Percentiles rank a stretch among this genome's conserved stretches.
Conservation (phyloP, 768 basidiomycete species). For the Goffeauzyma gilvescens region DNA sequence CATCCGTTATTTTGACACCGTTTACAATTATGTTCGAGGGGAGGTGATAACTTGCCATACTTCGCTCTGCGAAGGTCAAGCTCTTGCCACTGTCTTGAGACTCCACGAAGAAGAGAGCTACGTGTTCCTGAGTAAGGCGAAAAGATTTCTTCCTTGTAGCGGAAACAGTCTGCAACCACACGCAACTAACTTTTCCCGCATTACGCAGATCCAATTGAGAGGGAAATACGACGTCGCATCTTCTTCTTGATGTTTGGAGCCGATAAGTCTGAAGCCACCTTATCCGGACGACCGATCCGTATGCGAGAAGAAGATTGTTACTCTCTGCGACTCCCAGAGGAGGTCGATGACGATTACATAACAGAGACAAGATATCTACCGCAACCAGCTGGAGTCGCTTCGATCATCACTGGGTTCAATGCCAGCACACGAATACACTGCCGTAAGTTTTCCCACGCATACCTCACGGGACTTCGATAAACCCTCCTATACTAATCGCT, state of each 20-base stretch:
- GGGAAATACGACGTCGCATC: conserved; percentile 61
- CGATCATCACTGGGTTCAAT: conserved; percentile 68
- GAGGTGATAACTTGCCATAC: conserved; percentile 64
- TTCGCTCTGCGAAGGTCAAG: conserved; percentile 56
- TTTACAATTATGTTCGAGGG: conserved; percentile 76
- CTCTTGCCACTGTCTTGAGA: conserved; percentile 7
- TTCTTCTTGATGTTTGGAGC: conserved; percentile 86
- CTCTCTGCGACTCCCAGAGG: conserved; percentile 26
- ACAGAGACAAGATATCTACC: conserved; percentile 65
- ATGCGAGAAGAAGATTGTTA: conserved; percentile 70
- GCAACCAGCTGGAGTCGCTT: conserved; percentile 71
- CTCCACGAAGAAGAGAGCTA: conserved; percentile 16
- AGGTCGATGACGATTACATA: conserved; percentile 40
- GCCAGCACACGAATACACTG: conserved; percentile 64
- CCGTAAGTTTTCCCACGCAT: conserved; percentile 4
- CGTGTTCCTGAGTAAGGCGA: conserved; percentile 3
- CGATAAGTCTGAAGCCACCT: conserved; percentile 53
- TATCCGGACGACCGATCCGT: conserved; percentile 65
- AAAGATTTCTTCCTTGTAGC: not conserved
- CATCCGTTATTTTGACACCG: conserved; percentile 73
- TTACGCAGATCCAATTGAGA: conserved; percentile 64
- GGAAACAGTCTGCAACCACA: not conserved
- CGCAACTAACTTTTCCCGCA: conserved; percentile 33
- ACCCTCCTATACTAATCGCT: conserved; percentile 5
- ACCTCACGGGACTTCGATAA: conserved; percentile 4